A percentile compares a stretch with the other conserved stretches of the same genome.
Evolutionary conservation across 768 basidiomycete species (phyloP).

Genomic region (Suillus decipiens): DNA sequence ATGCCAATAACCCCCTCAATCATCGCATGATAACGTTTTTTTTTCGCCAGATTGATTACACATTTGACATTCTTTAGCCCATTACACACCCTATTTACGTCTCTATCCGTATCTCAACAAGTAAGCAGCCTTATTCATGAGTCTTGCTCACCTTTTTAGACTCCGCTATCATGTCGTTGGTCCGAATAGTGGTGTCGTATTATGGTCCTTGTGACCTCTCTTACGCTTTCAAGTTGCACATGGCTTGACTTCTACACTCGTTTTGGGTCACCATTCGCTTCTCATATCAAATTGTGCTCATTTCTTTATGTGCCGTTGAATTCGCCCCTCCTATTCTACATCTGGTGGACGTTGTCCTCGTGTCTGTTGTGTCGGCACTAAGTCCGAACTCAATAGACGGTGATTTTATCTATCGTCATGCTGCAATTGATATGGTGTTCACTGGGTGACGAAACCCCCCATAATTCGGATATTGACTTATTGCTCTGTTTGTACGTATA

Average conservation of each 20-base stretch:
- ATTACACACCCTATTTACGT: neutral
- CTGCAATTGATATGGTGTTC: neutral
- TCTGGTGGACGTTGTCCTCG: slow-evolving; percentile 13
- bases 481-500: slow-evolving; percentile 12
- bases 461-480: too few species aligned
- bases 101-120: neutral
- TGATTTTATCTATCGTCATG: neutral
- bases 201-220: neutral
- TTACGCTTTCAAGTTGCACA: neutral
- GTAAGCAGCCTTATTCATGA: neutral
- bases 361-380: neutral
- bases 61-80: neutral
- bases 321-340: neutral
- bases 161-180: neutral
- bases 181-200: neutral
- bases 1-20: neutral
- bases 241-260: neutral
- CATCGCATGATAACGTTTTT: neutral
- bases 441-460: neutral
- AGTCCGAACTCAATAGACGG: neutral
- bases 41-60: neutral
- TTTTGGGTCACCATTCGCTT: neutral
- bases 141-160: neutral
- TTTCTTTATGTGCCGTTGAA: neutral
- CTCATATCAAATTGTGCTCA: neutral